Evolutionary conservation across 2,329 filamentous ascomycete species (phyloP).

Genomic region (Colletotrichum lentis): DNA sequence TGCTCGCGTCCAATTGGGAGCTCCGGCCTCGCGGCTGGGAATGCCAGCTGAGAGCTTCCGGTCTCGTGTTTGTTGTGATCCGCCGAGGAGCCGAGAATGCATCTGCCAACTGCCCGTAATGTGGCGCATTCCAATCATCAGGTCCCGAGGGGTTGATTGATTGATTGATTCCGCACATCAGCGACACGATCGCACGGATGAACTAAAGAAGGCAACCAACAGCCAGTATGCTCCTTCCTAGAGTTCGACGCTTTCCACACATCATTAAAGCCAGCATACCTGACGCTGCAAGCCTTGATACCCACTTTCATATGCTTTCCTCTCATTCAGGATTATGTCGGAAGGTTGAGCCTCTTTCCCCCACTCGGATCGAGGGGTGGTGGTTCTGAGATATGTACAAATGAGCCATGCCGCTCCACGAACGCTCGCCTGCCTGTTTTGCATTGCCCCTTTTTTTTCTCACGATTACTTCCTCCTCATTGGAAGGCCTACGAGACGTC

Average conservation of each 20-base stretch:
- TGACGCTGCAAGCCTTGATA: not conserved
- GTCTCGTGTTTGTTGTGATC: conserved; percentile 31
- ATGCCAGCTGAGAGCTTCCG: conserved; percentile 11
- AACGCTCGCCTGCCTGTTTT: conserved; percentile 20
- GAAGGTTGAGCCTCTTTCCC: conserved; percentile 25
- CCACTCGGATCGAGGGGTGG: conserved; percentile 1
- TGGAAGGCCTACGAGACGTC: conserved; percentile 1
- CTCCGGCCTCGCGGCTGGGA: not conserved
- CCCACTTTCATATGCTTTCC: conserved; percentile 32
- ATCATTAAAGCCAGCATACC: conserved; percentile 29
- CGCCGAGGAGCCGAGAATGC: conserved; percentile 22
- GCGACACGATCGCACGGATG: not conserved
- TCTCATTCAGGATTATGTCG: conserved; percentile 28
- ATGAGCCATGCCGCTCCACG: conserved; percentile 25
- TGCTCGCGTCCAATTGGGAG: conserved; percentile 14
- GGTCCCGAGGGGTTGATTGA: not conserved
- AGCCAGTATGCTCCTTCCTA: not conserved
- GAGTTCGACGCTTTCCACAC: not conserved
- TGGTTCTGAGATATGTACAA: conserved; percentile 35
- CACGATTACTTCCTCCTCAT: not conserved
- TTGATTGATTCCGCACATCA: not conserved
- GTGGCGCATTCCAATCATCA: conserved; percentile 28
- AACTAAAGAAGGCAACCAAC: not conserved
- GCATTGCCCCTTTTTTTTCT: conserved; percentile 1
- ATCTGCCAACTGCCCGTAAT: conserved; percentile 12